Percentiles rank a stretch among this genome's conserved stretches.
phyloP scores from a whole-genome alignment of 371 early-diverging fungal species.

The Rhizopus microsporus region DNA sequence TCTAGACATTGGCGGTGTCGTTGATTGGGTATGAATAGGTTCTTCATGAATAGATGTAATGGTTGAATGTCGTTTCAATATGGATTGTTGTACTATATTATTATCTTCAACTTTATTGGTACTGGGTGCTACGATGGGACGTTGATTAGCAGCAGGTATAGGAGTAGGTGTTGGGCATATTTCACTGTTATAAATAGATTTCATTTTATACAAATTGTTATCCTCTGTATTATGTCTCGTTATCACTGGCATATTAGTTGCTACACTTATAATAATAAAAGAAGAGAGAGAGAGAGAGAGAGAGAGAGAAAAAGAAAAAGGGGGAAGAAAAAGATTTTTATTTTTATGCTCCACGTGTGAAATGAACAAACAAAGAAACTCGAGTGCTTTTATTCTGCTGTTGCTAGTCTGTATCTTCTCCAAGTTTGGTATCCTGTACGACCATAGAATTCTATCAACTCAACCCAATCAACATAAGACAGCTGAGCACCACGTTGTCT shows the following conservation, averaged over 20 bases:
- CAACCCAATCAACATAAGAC: conserved; percentile 54
- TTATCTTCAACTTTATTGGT: neutral
- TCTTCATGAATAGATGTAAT: conserved; percentile 9
- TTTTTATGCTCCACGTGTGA: neutral
- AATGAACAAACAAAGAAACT: neutral
- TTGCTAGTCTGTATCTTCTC: conserved; percentile 1
- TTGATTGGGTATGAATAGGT: neutral
- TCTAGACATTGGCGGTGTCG: conserved; percentile 19
- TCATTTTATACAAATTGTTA: neutral
- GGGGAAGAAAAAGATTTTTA: neutral
- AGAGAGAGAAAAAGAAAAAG: neutral
- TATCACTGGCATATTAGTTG: neutral
- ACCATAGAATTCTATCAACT: conserved; percentile 43
- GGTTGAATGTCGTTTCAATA: conserved; percentile 24
- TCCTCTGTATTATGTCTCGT: conserved; percentile 4
- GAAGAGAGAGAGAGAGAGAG: neutral
- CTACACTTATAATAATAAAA: neutral
- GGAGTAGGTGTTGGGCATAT: conserved; percentile 2
- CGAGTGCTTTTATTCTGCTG: neutral
- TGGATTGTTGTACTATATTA: neutral
- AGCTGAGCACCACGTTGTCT: conserved; percentile 37
- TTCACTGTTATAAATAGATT: neutral
- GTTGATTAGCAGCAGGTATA: conserved; percentile 2
- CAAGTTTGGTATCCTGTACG: conserved; percentile 34
- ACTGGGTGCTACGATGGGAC: neutral